Evolutionary conservation across 331 rosid genomes (phyloP).

Genomic region (Telfairia occidentalis): DNA sequence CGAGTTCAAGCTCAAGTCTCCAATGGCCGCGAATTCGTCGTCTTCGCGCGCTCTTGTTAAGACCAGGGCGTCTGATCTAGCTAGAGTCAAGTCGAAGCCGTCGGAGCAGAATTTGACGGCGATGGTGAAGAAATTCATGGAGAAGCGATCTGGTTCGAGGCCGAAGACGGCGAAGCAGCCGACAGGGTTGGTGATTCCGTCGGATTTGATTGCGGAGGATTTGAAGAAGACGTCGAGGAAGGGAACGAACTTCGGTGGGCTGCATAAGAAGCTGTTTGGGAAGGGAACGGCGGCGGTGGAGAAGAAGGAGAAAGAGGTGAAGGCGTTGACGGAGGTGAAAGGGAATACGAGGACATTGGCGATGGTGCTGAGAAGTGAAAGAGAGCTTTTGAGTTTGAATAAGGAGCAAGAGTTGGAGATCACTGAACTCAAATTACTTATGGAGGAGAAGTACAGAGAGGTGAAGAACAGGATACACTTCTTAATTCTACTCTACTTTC

Average conservation of each 20-base stretch:
- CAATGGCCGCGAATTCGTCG: background rate
- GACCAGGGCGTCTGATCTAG: conserved; percentile 33
- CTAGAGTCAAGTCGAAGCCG: conserved; percentile 19
- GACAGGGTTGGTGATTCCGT: conserved; percentile 40
- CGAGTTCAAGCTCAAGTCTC: conserved; percentile 31
- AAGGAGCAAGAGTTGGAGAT: conserved; percentile 64
- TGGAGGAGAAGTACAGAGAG: conserved; percentile 65
- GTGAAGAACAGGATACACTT: conserved; percentile 20
- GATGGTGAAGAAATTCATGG: conserved; percentile 68
- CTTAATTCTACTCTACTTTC: background rate
- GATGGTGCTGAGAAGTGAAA: conserved; percentile 87
- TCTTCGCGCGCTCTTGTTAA: conserved; percentile 59
- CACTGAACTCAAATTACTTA: conserved; percentile 36
- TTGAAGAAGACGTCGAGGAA: conserved; percentile 59
- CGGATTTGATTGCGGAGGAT: conserved; percentile 48
- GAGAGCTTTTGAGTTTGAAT: conserved; percentile 62
- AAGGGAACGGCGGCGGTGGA: conserved; percentile 25
- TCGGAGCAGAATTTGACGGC: conserved; percentile 47
- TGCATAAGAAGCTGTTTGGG: conserved; percentile 81
- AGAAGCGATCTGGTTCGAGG: conserved; percentile 25
- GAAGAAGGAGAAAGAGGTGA: conserved; percentile 45
- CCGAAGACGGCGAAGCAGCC: conserved; percentile 26
- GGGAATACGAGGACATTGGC: conserved; percentile 82
- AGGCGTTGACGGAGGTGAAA: conserved; percentile 88
- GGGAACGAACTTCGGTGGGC: conserved; percentile 37